Conservation (phyloP, 495 filamentous ascomycete species). For the Penicillium canariense region DNA sequence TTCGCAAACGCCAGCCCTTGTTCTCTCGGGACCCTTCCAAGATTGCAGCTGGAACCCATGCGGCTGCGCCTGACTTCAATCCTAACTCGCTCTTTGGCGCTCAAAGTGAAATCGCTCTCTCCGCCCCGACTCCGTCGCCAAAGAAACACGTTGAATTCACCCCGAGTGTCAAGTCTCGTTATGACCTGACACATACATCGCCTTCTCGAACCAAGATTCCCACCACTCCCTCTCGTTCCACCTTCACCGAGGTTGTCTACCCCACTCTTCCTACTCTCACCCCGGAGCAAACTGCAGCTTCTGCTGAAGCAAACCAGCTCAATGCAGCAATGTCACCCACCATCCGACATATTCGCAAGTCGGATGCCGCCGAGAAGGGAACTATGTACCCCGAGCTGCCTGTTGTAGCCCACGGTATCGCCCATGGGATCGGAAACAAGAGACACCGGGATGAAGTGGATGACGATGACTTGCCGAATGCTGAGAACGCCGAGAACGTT, state of each 20-base stretch:
- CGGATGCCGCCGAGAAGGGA: conserved; percentile 14
- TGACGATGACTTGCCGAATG: conserved; percentile 51
- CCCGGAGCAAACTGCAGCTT: conserved; percentile 29
- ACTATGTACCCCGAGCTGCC: conserved; percentile 33
- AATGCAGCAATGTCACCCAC: conserved; percentile 21
- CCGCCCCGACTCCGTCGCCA: conserved; percentile 42
- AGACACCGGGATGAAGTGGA: conserved; percentile 53
- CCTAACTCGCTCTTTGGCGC: conserved; percentile 44
- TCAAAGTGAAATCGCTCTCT: conserved; percentile 23
- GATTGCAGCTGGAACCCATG: conserved; percentile 59
- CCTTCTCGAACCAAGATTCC: conserved; percentile 47
- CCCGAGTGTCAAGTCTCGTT: conserved; percentile 46
- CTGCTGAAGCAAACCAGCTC: background rate
- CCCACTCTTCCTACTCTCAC: conserved; percentile 42
- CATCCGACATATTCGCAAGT: conserved; percentile 40
- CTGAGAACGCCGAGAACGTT: conserved; percentile 42
- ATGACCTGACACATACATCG: conserved; percentile 36
- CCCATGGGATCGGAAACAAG: conserved; percentile 73
- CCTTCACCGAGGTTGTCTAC: conserved; percentile 38
- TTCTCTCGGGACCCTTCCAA: conserved; percentile 61
- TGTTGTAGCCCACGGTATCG: conserved; percentile 64
- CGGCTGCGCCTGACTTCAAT: conserved; percentile 47
- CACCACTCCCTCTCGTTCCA: conserved; percentile 22
- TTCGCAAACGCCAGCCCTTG: conserved; percentile 57
- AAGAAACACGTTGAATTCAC: conserved; percentile 64